phyloP scores from a whole-genome alignment of 177 flowering plant species.

The Tripterygium wilfordii region DNA sequence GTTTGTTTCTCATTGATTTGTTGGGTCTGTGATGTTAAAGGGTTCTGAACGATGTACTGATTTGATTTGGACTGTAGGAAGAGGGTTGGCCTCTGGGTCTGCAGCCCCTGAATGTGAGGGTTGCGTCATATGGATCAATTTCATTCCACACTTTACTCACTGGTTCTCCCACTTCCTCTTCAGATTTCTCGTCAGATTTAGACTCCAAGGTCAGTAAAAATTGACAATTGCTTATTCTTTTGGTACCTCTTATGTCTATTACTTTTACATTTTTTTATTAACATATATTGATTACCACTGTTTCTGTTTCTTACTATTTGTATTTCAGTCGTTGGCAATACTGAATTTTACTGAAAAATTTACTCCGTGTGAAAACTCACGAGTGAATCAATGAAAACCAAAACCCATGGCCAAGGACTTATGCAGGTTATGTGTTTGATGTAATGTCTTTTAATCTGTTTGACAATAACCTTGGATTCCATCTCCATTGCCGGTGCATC shows the following conservation, averaged over 20 bases:
- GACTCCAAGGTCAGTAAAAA: conserved; percentile 57
- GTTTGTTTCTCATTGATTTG: conserved; percentile 1
- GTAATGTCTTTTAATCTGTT: too few species aligned
- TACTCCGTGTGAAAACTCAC: too few species aligned
- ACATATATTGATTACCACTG: too few species aligned
- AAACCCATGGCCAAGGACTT: too few species aligned
- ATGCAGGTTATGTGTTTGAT: too few species aligned
- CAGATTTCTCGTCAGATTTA: conserved; percentile 63
- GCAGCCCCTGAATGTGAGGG: conserved; percentile 57
- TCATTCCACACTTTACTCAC: conserved; percentile 60
- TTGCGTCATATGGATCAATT: conserved; percentile 49
- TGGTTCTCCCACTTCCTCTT: conserved; percentile 47
- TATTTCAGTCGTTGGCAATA: too few species aligned
- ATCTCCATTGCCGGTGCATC: too few species aligned
- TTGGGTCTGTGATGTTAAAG: not conserved
- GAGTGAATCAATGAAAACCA: too few species aligned
- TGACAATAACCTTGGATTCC: too few species aligned
- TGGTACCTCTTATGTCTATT: not conserved
- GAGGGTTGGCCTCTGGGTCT: conserved; percentile 82
- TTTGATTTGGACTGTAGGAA: conserved; percentile 42
- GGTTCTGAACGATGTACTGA: not conserved
- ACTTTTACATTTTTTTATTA: too few species aligned
- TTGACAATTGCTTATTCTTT: not conserved
- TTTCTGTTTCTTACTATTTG: too few species aligned
- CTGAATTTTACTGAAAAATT: too few species aligned